Evolutionary conservation across 176 grass and related monocot genomes (phyloP).

Genomic region (Paspalum notatum): DNA sequence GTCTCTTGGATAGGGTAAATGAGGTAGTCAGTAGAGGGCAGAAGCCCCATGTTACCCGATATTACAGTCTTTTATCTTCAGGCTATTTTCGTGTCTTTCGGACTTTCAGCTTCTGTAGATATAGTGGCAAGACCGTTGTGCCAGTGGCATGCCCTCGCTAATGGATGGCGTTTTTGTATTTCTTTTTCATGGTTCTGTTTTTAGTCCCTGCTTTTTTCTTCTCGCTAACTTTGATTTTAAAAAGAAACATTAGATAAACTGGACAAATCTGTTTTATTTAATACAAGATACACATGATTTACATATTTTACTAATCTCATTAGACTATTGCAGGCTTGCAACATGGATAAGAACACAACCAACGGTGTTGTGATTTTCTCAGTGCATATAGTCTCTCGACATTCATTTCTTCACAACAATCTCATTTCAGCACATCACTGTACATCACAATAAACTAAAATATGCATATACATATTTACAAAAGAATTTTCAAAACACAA

Average conservation of each 20-base stretch:
- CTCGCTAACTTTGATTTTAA: not conserved
- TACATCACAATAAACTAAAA: not conserved
- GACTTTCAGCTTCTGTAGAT: not conserved
- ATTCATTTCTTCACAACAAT: not conserved
- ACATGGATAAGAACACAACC: not conserved
- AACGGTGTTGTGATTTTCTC: not conserved
- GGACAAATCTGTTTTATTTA: not conserved
- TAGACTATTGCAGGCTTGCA: not conserved
- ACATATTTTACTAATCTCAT: not conserved
- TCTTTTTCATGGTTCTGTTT: not conserved
- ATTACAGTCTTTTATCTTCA: not conserved
- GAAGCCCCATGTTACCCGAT: not conserved
- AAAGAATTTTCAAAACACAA: not conserved
- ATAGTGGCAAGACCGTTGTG: not conserved
- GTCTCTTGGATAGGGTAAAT: not conserved
- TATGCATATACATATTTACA: not conserved
- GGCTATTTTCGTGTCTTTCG: not conserved
- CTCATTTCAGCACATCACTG: not conserved
- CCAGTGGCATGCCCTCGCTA: not conserved
- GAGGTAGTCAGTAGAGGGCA: not conserved
- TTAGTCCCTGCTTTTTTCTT: constrained; percentile 6
- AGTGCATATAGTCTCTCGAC: not conserved
- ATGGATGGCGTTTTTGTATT: not conserved
- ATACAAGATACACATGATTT: too few species aligned
- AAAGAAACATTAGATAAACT: not conserved